A percentile compares a stretch with the other conserved stretches of the same genome.
Evolutionary conservation across 345 rosid genomes (phyloP).

Genomic region (Erysimum cheiranthoides): DNA sequence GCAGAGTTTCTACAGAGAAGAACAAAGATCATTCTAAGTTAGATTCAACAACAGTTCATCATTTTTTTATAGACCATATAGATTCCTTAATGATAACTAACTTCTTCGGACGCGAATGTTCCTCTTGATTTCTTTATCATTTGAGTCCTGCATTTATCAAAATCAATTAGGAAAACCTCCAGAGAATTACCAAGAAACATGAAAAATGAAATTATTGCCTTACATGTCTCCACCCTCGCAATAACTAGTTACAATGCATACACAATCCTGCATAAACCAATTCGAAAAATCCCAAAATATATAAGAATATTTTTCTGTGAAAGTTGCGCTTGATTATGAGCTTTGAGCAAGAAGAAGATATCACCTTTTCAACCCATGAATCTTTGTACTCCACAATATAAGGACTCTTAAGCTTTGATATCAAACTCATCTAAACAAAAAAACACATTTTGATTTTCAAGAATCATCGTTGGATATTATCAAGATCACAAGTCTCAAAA

Average conservation of each 20-base stretch:
- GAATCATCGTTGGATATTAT: conserved; percentile 16
- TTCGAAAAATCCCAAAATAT: not conserved
- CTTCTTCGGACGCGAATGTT: conserved; percentile 80
- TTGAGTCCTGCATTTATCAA: conserved; percentile 64
- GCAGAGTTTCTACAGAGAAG: conserved; percentile 74
- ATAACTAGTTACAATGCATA: conserved; percentile 82
- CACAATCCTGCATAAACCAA: conserved; percentile 62
- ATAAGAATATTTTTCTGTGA: not conserved
- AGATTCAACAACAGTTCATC: conserved; percentile 14
- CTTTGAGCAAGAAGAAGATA: conserved; percentile 11
- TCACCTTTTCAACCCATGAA: conserved; percentile 98
- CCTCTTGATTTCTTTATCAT: conserved; percentile 91
- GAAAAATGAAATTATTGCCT: conserved; percentile 42
- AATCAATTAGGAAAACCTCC: not conserved
- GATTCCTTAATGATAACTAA: conserved; percentile 44
- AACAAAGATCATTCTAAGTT: conserved; percentile 19
- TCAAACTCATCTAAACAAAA: conserved; percentile 76
- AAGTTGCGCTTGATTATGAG: conserved; percentile 2
- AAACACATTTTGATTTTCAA: not conserved
- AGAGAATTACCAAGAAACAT: conserved; percentile 16
- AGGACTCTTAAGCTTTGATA: conserved; percentile 85
- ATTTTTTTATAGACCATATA: conserved; percentile 10
- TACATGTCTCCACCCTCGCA: conserved; percentile 98
- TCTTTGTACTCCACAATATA: conserved; percentile 88
- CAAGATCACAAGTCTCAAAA: conserved; percentile 22